Conservation (phyloP, 1,139 yeast genomes). For the Taphrina flavorubra region DNA sequence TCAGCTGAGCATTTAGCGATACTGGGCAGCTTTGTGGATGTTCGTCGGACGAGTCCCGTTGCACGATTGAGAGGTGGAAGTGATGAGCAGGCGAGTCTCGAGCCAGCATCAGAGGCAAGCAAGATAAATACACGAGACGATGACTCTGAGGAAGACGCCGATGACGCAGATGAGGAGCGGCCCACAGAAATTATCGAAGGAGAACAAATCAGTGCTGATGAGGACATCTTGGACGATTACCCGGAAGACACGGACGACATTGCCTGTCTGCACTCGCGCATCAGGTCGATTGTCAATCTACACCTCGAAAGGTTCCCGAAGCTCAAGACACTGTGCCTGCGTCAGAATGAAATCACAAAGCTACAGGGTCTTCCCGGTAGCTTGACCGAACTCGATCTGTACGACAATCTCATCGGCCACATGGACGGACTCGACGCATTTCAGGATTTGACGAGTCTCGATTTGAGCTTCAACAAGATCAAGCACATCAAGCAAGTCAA, state of each 20-base stretch:
- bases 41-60: not conserved
- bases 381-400: conserved; percentile 80
- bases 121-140: not conserved
- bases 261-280: conserved; percentile 33
- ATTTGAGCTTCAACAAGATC: conserved; percentile 88
- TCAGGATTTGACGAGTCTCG: conserved; percentile 63
- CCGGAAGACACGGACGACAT: conserved; percentile 30
- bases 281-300: conserved; percentile 16
- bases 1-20: conserved; percentile 14
- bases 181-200: conserved; percentile 22
- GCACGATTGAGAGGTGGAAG: conserved; percentile 21
- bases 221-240: conserved; percentile 37
- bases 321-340: conserved; percentile 63
- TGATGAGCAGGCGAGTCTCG: not conserved
- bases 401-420: conserved; percentile 89
- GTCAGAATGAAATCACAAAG: conserved; percentile 82
- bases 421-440: conserved; percentile 57
- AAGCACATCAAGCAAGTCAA: conserved; percentile 83
- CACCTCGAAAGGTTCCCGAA: conserved; percentile 32
- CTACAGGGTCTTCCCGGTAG: conserved; percentile 67
- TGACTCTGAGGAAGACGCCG: conserved; percentile 9
- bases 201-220: conserved; percentile 32
- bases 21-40: conserved; percentile 23
- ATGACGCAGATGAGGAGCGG: conserved; percentile 5
- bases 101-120: not conserved